Evolutionary conservation across 2,329 filamentous ascomycete species (phyloP).

Genomic region (Paraconiothyrium brasiliense): DNA sequence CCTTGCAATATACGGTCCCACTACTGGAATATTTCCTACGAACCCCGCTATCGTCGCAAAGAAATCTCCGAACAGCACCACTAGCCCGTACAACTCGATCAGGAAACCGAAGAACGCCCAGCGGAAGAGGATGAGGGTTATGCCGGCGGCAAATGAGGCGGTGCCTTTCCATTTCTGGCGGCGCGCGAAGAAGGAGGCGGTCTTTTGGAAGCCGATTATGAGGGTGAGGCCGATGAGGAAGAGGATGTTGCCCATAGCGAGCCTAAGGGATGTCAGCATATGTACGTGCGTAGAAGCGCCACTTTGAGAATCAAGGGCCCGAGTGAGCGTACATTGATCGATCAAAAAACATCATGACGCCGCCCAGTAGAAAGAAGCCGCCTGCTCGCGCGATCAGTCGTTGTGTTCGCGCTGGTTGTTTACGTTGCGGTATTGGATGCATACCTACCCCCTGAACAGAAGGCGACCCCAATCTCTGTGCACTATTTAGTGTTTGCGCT

Average conservation of each 20-base stretch:
- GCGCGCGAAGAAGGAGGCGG: constrained; percentile 91
- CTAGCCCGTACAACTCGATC: constrained; percentile 91
- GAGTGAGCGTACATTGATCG: constrained; percentile 82
- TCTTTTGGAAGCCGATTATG: constrained; percentile 93
- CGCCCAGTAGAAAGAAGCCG: constrained; percentile 92
- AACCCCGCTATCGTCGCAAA: constrained; percentile 91
- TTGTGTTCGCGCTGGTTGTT: constrained; percentile 21
- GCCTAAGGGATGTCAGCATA: constrained; percentile 16
- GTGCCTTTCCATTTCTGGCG: constrained; percentile 93
- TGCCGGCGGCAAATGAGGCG: constrained; percentile 83
- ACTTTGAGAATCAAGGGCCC: too few relatives aligned
- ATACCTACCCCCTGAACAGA: constrained; percentile 93
- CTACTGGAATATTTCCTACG: constrained; percentile 81
- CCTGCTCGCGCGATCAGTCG: constrained; percentile 62
- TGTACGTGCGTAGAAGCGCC: too few relatives aligned
- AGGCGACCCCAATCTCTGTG: constrained; percentile 93
- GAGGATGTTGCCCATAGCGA: constrained; percentile 73
- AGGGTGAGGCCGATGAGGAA: constrained; percentile 96
- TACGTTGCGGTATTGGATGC: constrained; percentile 20
- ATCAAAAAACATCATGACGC: constrained; percentile 97
- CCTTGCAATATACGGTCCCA: constrained; percentile 85
- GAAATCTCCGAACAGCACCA: constrained; percentile 95
- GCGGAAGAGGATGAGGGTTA: constrained; percentile 83
- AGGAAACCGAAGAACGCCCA: constrained; percentile 93
- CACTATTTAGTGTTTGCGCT: constrained; percentile 19